Conservation (phyloP, 208 protist genomes). For the Willaertia magna region DNA sequence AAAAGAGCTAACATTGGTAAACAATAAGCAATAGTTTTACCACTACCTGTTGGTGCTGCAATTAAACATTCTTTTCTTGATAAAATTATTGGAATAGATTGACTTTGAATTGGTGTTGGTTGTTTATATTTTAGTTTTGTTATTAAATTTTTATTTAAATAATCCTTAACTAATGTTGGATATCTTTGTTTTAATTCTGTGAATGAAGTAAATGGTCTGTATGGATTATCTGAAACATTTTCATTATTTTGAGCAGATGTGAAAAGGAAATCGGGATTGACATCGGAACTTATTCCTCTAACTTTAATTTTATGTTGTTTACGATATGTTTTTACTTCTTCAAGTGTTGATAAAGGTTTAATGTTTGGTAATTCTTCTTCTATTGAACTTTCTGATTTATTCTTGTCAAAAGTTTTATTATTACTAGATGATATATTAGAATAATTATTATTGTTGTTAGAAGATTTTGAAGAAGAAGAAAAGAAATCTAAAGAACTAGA, state of each 20-base stretch:
- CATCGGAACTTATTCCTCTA: background rate
- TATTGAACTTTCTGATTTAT: background rate
- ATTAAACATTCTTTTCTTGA: slow-evolving; percentile 43
- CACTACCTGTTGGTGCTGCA: slow-evolving; percentile 71
- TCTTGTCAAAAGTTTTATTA: background rate
- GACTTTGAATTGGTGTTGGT: slow-evolving; percentile 91
- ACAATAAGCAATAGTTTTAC: slow-evolving; percentile 85
- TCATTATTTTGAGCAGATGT: background rate
- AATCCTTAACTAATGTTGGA: background rate
- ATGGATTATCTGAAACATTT: background rate
- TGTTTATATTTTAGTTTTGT: background rate
- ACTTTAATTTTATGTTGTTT: background rate
- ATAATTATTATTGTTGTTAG: background rate
- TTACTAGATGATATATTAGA: background rate
- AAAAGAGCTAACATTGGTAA: slow-evolving; percentile 78
- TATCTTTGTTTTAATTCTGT: background rate
- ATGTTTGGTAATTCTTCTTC: background rate
- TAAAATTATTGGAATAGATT: slow-evolving; percentile 79
- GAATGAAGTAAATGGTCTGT: background rate
- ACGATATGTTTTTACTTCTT: background rate
- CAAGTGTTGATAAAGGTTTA: background rate
- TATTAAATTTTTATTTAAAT: background rate
- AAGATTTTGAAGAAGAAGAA: background rate
- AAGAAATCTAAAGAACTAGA: background rate
- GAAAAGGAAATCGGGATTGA: background rate